Conservation (phyloP, 1,284 basidiomycete species). For the Trametes pubescens region DNA sequence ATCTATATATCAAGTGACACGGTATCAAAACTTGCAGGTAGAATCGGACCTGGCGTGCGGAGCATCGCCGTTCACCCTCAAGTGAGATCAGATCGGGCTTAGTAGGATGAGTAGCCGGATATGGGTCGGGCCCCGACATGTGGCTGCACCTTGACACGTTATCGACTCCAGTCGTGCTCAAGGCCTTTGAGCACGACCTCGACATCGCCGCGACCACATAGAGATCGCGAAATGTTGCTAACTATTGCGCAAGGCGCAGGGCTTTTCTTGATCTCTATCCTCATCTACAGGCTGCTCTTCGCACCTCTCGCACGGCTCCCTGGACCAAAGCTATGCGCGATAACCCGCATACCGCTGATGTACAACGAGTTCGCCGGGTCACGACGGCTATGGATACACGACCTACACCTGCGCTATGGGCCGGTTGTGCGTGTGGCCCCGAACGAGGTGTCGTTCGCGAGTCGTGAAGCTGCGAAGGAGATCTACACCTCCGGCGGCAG, state of each 20-base stretch:
- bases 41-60: no score
- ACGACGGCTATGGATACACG: conserved; percentile 34
- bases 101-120: neutral
- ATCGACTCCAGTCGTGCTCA: neutral
- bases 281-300: conserved; percentile 30
- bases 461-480: conserved; percentile 37
- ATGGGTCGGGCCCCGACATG: neutral
- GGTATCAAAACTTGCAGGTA: no score
- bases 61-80: neutral
- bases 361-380: conserved; percentile 34
- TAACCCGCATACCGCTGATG: conserved; percentile 37
- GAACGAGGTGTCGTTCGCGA: conserved; percentile 40
- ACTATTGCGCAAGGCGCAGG: neutral
- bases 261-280: neutral
- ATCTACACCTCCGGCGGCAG: conserved; percentile 39
- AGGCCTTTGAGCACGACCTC: neutral
- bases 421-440: conserved; percentile 41
- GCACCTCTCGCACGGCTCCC: conserved; percentile 37
- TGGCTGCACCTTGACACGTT: neutral
- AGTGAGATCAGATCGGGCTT: conserved; percentile 3
- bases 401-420: conserved; percentile 37
- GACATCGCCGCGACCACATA: neutral
- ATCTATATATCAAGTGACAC: no score
- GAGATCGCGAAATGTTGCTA: neutral
- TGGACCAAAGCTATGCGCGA: conserved; percentile 35